phyloP scores from a whole-genome alignment of 306 rosid genomes.

The Carpinus fangiana region DNA sequence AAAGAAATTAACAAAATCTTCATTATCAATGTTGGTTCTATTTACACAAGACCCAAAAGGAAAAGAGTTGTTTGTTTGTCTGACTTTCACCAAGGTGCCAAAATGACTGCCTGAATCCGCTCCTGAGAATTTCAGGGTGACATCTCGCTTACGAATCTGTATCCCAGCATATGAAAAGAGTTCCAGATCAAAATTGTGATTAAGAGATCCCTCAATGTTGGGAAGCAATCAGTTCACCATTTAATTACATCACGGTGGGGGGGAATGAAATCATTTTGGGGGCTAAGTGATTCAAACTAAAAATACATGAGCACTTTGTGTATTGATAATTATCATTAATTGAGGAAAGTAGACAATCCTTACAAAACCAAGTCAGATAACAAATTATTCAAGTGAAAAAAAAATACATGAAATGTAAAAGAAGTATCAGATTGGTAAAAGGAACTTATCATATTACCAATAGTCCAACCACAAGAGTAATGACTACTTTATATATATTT shows the following conservation, averaged over 20 bases:
- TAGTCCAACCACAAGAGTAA: background rate
- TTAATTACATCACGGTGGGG: background rate
- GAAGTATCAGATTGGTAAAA: background rate
- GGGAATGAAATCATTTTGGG: background rate
- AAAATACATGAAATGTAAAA: background rate
- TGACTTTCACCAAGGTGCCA: conserved; percentile 59
- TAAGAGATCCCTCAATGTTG: background rate
- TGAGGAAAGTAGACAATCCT: background rate
- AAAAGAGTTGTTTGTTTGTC: conserved; percentile 61
- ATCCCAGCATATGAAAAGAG: conserved; percentile 19
- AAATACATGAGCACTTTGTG: background rate
- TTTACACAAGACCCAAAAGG: conserved; percentile 85
- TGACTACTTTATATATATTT: background rate
- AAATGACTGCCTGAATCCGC: conserved; percentile 28
- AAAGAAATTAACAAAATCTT: conserved; percentile 79
- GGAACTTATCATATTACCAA: background rate
- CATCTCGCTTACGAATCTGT: conserved; percentile 86
- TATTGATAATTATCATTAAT: background rate
- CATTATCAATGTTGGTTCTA: conserved; percentile 83
- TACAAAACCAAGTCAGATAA: background rate
- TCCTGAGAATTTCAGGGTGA: conserved; percentile 73
- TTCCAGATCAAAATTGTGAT: conserved; percentile 16
- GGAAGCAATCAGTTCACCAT: conserved; percentile 9
- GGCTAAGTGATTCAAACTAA: background rate
- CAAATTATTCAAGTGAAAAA: background rate